Base-by-base conservation (phyloP, 495 filamentous ascomycete species). In the Penicillium crystallinum region DNA sequence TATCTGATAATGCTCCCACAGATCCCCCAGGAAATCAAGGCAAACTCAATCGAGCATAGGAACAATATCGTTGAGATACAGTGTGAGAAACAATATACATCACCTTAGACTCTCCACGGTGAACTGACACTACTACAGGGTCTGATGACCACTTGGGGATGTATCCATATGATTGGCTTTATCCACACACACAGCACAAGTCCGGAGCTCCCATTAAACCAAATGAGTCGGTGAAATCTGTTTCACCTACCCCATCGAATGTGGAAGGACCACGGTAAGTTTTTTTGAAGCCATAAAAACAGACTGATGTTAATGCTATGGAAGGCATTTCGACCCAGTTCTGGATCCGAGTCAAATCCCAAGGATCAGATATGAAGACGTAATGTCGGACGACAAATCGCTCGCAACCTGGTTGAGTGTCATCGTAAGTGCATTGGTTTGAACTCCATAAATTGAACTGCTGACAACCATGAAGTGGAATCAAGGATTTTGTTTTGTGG, bases 401-500 rank as follows among this genome's bases (percentile, higher is more conserved):
- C 67, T 87, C 7, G 67, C 62, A 15, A 58, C 77, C 23, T 87
- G 84, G 80, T 73, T 81, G 11, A 49, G 68, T 6, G 72, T 80
- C 8, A 85, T 91, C 47, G 86, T 77, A 62, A 66, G 72, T 69
- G 55, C 9, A 27, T 9, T 6, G 19, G 30, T 29, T 4, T 33
- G 3, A 15, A 17, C 22, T 19, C 22, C 14, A 15, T 31, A 5
- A 11, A 18, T 21, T 29, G n/a, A 27, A 27, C 19, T 37, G n/a
- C 48, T 51, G 27, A 50, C 46, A 7, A 25, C 52, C 68, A 44
- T 61, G 15, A 37, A 82, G 80, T 75, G 78, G 52, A 63, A 62
- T 38, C 76, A 75, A 34, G 90, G 90, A 4, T 90, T 91, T 60
- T 84, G 72, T 52, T 89, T 88, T 59, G 78, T 96, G 8, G 70